Base-by-base conservation (phyloP, 192 early-diverging fungal genomes). In the Lobosporangium transversale region DNA sequence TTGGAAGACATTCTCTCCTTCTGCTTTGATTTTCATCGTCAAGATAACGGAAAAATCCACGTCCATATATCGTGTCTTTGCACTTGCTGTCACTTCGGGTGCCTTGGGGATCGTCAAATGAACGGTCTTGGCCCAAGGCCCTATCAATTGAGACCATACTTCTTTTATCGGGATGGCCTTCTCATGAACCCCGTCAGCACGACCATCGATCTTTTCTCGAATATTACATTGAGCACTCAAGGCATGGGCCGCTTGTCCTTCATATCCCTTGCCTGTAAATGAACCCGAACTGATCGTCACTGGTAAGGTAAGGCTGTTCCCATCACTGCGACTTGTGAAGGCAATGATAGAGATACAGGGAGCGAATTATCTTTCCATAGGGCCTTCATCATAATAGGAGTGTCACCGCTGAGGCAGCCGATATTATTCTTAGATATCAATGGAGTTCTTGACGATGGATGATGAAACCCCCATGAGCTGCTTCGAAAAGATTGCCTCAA, bases 401-500 rank as follows among this genome's bases (percentile, higher is more conserved):
- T 62, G n/a, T n/a, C n/a, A n/a, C n/a, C n/a, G n/a, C n/a, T n/a
- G n/a, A n/a, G n/a, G n/a, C n/a, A n/a, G n/a, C n/a, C n/a, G n/a
- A n/a, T n/a, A n/a, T n/a, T n/a, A n/a, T n/a, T n/a, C n/a, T n/a
- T n/a, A n/a, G n/a, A n/a, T n/a, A n/a, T n/a, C n/a, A n/a, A n/a
- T n/a, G n/a, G n/a, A n/a, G n/a, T n/a, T n/a, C n/a, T n/a, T n/a
- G n/a, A n/a, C n/a, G n/a, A n/a, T n/a, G n/a, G n/a, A n/a, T n/a
- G n/a, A n/a, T n/a, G 3, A 14, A 3, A 9, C 48, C 2, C 35
- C 48, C 6, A 42, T 10, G 17, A 17, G 9, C 1, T n/a, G 9
- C 23, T 66, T 66, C 12, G 21, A 20, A 23, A 66, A 48, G 3
- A 7, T 26, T 1, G 64, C 64, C 11, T 27, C 30, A 20, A 66